Percentiles rank a stretch among this genome's conserved stretches.
These are phyloP conservation scores for Colletotrichum scovillei DNA, from an alignment of 2,329 filamentous ascomycete species.

Conservation along the genomic window DNA sequence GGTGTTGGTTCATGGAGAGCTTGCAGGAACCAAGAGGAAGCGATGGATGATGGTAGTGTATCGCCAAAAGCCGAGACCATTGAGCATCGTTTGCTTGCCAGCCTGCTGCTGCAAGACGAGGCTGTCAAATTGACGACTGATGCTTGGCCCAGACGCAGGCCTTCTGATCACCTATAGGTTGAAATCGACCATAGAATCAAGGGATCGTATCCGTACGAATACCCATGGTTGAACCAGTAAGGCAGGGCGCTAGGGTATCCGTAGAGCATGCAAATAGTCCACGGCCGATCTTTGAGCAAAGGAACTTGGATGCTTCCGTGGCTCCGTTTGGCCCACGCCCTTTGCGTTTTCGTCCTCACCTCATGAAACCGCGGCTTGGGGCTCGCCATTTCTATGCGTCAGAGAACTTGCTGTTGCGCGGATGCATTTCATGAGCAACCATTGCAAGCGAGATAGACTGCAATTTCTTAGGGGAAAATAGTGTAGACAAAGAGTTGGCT, in stretches of 20 bases:
- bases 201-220: not conserved
- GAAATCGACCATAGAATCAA: not conserved
- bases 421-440: not conserved
- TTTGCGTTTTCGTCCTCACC: conserved; percentile 2
- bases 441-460: not conserved
- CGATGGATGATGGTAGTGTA: not conserved
- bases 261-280: not conserved
- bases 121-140: not conserved
- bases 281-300: conserved; percentile 21
- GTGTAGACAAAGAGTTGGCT: not conserved
- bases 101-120: not conserved
- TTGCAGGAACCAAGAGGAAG: not conserved
- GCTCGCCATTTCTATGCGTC: conserved; percentile 5
- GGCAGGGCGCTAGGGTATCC: conserved; percentile 9
- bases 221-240: not conserved
- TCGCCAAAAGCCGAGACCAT: not conserved
- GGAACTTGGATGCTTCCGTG: conserved; percentile 16
- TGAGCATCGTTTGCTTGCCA: not conserved
- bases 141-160: not conserved
- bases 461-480: not conserved
- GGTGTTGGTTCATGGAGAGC: conserved; percentile 5
- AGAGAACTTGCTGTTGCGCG: not conserved
- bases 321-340: conserved; percentile 9
- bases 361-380: conserved; percentile 29
- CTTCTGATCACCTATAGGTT: not conserved